These are phyloP conservation scores for Pulicaria dysenterica DNA, from an alignment of 129 eudicot species.

Conservation along the genomic window DNA sequence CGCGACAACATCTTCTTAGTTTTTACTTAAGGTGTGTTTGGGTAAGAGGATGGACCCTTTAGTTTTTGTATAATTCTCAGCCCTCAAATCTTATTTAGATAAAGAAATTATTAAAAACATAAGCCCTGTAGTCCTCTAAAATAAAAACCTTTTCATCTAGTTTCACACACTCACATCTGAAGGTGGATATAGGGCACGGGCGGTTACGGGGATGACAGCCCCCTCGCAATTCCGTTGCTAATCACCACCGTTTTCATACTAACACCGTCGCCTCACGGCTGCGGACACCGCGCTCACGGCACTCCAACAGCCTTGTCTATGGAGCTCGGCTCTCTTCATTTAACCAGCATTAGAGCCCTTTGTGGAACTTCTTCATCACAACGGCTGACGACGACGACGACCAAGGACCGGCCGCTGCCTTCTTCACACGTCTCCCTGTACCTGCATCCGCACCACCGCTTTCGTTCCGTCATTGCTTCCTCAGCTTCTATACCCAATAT, in stretches of 20 bases:
- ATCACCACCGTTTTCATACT: neutral
- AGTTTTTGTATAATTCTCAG: no score
- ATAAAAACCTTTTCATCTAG: no score
- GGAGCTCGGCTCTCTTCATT: conserved; percentile 31
- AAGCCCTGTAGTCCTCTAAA: no score
- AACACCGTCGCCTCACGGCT: conserved; percentile 4
- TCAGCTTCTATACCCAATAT: conserved; percentile 24
- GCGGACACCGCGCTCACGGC: neutral
- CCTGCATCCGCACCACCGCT: conserved; percentile 62
- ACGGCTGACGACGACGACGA: conserved; percentile 30
- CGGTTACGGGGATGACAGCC: neutral
- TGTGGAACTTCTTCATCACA: conserved; percentile 26
- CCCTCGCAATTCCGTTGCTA: neutral
- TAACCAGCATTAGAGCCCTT: conserved; percentile 34
- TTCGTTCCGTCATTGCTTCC: conserved; percentile 32
- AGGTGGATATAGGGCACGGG: neutral
- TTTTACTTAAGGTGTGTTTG: no score
- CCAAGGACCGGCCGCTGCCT: conserved; percentile 40
- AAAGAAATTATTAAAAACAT: no score
- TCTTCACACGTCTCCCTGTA: conserved; percentile 47
- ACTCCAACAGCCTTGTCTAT: conserved; percentile 17
- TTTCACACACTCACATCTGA: neutral
- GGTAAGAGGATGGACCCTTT: no score
- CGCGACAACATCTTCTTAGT: no score
- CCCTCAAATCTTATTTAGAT: no score